Evolutionary conservation across 768 basidiomycete species (phyloP), one percentile per base, ranked within the genome.

Genomic region (Psilocybe cyanescens): DNA sequence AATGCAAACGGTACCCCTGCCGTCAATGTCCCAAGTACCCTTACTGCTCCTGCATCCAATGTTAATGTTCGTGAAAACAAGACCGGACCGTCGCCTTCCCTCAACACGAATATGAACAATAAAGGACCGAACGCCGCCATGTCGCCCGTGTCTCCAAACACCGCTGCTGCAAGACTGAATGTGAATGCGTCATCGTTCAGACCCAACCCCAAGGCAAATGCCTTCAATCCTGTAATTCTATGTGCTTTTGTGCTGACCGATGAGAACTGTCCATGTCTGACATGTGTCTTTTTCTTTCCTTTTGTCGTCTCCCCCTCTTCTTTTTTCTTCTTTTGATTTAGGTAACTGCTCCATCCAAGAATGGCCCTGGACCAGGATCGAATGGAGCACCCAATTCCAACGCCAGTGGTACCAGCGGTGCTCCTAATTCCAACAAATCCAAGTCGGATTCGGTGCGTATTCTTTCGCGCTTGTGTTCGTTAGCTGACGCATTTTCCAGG

Each of bases 181-280:
- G 92, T 90, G 58, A 91, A 91, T 60, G 96, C 97, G 11, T 88
- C 90, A 29, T 92, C 94, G 58, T 98, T 98, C 83, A 89, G 89
- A 70, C 94, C 95, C 11, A 95, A 89, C 71, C 86, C 88, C 58
- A 90, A 90, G 79, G 92, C 92, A 69, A 82, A 80, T 72, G 78
- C 85, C 64, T 94, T 91, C 75, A 89, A 85, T 71, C 91, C 88
- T 71, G 86, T 86, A 78, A 80, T 73, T 60, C 55, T 66, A 47
- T 47, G 59, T 67, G 61, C 65, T 67, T 67, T 70, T 69, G 46
- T 59, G 62, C 59, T 74, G 64, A 71, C 63, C 46, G 44, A 59
- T 45, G 54, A 33, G 60, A 62, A 54, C 50, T 58, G 39, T 70
- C 61, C 45, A 67, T 67, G 68, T 63, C 62, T 65, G 56, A 58